Evolutionary conservation across 495 filamentous ascomycete genomes (phyloP), one percentile per base, ranked within the genome.

Genomic region (Penicillium cataractarum): DNA sequence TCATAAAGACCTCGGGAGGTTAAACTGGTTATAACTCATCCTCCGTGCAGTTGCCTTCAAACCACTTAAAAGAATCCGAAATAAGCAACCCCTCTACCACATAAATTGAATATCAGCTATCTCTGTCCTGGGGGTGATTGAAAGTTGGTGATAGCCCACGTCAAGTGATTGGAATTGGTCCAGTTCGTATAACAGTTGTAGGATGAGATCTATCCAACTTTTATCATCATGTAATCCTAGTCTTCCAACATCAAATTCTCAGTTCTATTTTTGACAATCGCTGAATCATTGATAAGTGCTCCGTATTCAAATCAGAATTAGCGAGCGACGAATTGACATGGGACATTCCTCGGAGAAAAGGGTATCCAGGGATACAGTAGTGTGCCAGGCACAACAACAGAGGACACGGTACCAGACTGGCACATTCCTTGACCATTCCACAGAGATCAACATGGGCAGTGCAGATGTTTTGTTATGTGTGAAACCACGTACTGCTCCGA

Each of bases 361-460:
- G 61, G 62, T 61, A 46, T 53, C 67, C 31, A 68, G 67, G 64
- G 67, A 53, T 58, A 63, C n/a, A n/a, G n/a, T n/a, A n/a, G n/a
- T n/a, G 27, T 48, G 42, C 44, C 59, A 51, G 48, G 48, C 57
- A 63, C 52, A 39, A 39, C 35, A 5, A 50, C 19, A 33, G 49
- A 39, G 55, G 42, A 63, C 48, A 60, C 57, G 37, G 63, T 48
- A 65, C n/a, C n/a, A n/a, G n/a, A 66, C 58, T 66, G 63, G 70
- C 63, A 65, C 65, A 72, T 72, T 68, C 61, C 60, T 63, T 29
- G n/a, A 13, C 27, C 70, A 72, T 70, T 70, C 70, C 70, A 57
- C 15, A 49, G 26, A 44, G 64, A 66, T 60, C 35, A 44, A 61
- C 61, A 65, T n/a, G 40, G 33, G 59, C 27, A 21, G 19, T 31